Evolutionary conservation across 1,284 basidiomycete genomes (phyloP), one percentile per base, ranked within the genome.

Genomic region (Irpex sp.): DNA sequence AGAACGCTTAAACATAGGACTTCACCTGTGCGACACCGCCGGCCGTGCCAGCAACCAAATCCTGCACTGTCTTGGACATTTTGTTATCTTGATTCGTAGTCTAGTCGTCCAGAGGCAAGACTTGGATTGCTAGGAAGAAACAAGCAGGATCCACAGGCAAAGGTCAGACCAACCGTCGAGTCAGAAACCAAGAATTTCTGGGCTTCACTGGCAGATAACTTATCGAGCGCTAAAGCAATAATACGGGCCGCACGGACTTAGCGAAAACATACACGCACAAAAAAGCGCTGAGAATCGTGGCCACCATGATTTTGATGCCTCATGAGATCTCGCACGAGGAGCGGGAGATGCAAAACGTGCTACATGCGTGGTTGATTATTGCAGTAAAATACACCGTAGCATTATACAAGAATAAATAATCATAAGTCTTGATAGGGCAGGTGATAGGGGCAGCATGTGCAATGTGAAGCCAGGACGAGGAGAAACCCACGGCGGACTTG

Each of bases 11-110:
- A 43, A 31, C 19, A 15, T 55, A 21, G 11, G 7, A 61, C 60
- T 61, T 53, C 60, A 93, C 94, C 82, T 97, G 95, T 57, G 91
- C 88, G 69, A 96, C 89, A 55, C 95, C 95, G 57, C 95, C 95
- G 33, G 86, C 85, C 17, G 93, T 94, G 59, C 94, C 94, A 61
- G 92, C 93, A 54, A 91, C 82, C 67, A 96, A 76, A 75, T 96
- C 94, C 77, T 94, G 94, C 51, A 83, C 78, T 49, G 83, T 82
- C 63, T 80, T 79, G 66, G 78, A 79, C 82, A 83, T 83, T 50
- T 6, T 62, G 55, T n/a, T 33, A 33, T 43, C 39, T 43, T 43
- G 17, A 5, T 2, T 58, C n/a, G 9, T 4, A 19, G 4, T 56
- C 17, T 49, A 31, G 39, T 56, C 36, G 50, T 55, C 21, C 8